A percentile compares a stretch with the other conserved stretches of the same genome.
Evolutionary conservation across 768 basidiomycete species (phyloP).

Genomic region (Tephrocybe sp.): DNA sequence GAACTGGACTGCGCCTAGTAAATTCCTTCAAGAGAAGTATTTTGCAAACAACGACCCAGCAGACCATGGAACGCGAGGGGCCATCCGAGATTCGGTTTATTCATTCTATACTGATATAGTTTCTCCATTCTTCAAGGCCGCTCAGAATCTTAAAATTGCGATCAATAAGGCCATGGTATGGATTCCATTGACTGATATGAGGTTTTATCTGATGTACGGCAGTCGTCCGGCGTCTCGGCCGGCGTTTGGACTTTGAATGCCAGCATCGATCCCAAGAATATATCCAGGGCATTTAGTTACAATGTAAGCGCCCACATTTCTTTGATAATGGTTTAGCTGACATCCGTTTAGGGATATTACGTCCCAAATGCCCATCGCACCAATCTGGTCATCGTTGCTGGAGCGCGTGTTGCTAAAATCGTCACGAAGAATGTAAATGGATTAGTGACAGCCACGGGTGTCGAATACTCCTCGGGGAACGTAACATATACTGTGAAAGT

Average conservation of each 20-base stretch:
- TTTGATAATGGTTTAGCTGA: background rate
- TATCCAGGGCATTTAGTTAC: conserved; percentile 5
- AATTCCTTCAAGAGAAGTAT: background rate
- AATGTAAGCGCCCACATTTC: background rate
- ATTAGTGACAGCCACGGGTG: conserved; percentile 7
- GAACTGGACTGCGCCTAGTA: conserved; percentile 3
- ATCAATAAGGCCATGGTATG: conserved; percentile 7
- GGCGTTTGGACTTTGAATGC: conserved; percentile 9
- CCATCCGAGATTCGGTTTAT: conserved; percentile 1
- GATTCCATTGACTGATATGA: background rate
- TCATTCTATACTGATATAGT: conserved; percentile 7
- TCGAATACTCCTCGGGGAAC: conserved; percentile 11
- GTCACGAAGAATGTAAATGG: background rate
- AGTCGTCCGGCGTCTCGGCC: background rate
- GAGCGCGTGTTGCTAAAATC: conserved; percentile 8
- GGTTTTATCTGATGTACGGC: background rate
- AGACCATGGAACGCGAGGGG: conserved; percentile 3
- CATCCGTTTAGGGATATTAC: conserved; percentile 6
- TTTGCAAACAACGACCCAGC: conserved; percentile 1
- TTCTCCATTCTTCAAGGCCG: background rate
- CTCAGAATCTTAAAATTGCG: background rate
- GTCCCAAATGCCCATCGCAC: conserved; percentile 3
- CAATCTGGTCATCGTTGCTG: conserved; percentile 3
- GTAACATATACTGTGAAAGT: conserved; percentile 11
- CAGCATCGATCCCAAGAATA: conserved; percentile 3